phyloP scores from a whole-genome alignment of 441 rosid genomes.

The Mallotus japonicus region DNA sequence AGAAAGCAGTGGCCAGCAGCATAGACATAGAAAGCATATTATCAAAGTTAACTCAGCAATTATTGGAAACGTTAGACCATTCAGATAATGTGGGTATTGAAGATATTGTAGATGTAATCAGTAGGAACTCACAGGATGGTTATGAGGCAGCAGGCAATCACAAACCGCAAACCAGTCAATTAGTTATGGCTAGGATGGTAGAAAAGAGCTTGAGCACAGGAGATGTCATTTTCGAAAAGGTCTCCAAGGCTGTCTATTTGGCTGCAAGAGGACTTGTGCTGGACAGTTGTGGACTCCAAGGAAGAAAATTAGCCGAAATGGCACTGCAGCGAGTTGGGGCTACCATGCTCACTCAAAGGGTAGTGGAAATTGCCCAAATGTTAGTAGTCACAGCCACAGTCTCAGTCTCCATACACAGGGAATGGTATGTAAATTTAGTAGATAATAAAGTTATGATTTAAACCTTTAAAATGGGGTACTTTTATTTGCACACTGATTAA shows the following conservation, averaged over 20 bases:
- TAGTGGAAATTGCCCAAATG: conserved; percentile 56
- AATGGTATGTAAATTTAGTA: conserved; percentile 56
- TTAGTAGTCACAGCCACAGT: conserved; percentile 64
- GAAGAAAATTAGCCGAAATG: conserved; percentile 38
- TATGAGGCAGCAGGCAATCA: conserved; percentile 29
- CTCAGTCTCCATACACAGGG: conserved; percentile 58
- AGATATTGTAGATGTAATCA: conserved; percentile 51
- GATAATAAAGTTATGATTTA: conserved; percentile 11
- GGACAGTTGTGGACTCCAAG: conserved; percentile 38
- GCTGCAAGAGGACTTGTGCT: conserved; percentile 69
- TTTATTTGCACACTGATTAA: too few species aligned
- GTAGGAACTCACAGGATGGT: conserved; percentile 36
- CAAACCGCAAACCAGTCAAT: conserved; percentile 44
- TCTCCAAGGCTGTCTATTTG: conserved; percentile 62
- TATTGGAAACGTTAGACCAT: conserved; percentile 51
- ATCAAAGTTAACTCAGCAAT: conserved; percentile 40
- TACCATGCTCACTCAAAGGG: conserved; percentile 44
- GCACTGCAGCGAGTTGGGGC: conserved; percentile 74
- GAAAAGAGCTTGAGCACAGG: conserved; percentile 79
- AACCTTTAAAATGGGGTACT: too few species aligned
- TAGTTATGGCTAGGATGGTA: conserved; percentile 61
- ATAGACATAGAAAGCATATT: conserved; percentile 52
- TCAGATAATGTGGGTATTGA: conserved; percentile 54
- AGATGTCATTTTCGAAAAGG: conserved; percentile 74
- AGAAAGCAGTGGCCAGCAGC: conserved; percentile 38